Evolutionary conservation across 306 rosid species (phyloP).

Genomic region (Astragalus membranaceus): DNA sequence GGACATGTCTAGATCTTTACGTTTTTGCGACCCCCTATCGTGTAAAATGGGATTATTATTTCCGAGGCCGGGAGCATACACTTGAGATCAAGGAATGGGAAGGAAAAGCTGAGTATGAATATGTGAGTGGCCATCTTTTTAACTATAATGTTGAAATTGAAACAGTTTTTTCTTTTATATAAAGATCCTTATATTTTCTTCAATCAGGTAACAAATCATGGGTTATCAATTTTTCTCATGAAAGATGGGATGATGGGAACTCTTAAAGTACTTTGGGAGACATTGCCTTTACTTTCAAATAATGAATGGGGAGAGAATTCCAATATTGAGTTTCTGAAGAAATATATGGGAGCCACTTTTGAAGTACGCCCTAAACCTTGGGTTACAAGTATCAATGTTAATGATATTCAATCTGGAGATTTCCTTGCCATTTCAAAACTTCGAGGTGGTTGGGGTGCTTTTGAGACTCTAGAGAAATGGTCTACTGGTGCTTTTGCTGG

Average conservation of each 20-base stretch:
- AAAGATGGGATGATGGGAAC: conserved; percentile 92
- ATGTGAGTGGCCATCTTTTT: conserved; percentile 50
- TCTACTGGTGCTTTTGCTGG: conserved; percentile 94
- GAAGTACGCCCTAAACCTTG: conserved; percentile 74
- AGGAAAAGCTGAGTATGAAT: conserved; percentile 78
- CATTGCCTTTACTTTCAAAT: conserved; percentile 76
- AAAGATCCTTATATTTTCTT: conserved; percentile 10
- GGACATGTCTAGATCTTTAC: conserved; percentile 88
- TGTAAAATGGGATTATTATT: conserved; percentile 93
- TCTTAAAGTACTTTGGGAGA: conserved; percentile 73
- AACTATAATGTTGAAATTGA: not conserved
- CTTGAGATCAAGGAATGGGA: conserved; percentile 75
- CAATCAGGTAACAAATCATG: conserved; percentile 73
- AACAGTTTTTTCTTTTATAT: conserved; percentile 1
- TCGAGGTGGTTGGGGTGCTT: conserved; percentile 97
- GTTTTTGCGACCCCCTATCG: conserved; percentile 90
- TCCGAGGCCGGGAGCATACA: conserved; percentile 83
- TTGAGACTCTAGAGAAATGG: conserved; percentile 94
- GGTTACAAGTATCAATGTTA: conserved; percentile 61
- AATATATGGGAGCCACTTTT: conserved; percentile 85
- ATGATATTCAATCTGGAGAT: conserved; percentile 90
- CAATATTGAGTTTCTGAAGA: conserved; percentile 64
- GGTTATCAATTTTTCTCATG: conserved; percentile 90
- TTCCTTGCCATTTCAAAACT: conserved; percentile 92
- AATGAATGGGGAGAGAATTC: conserved; percentile 91